Conservation (phyloP, 2,329 filamentous ascomycete species). For the Fusarium gaditjirri region DNA sequence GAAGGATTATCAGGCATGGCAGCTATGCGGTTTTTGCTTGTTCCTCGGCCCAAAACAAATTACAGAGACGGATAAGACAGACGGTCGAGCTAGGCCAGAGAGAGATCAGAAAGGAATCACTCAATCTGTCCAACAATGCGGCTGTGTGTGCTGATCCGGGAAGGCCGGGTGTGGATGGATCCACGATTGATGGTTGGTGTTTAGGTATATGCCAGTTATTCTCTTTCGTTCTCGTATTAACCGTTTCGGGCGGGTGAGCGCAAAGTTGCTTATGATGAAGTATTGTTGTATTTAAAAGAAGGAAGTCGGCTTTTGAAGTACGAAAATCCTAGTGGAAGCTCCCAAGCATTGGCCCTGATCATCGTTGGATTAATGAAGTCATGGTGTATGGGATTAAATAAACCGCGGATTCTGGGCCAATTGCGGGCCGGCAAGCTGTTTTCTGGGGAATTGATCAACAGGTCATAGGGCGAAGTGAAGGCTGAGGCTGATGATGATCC, state of each 20-base stretch:
- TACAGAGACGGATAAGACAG: conserved; percentile 1
- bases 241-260: not conserved
- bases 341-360: conserved; percentile 15
- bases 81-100: conserved; percentile 35
- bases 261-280: not conserved
- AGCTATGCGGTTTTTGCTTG: conserved; percentile 5
- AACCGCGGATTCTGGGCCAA: conserved; percentile 32
- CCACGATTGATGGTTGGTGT: conserved; percentile 36
- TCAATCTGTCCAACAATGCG: conserved; percentile 26
- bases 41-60: conserved; percentile 23
- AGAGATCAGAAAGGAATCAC: not conserved
- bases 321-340: conserved; percentile 1
- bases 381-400: conserved; percentile 28
- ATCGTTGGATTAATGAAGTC: conserved; percentile 37
- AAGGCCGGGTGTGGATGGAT: conserved; percentile 40
- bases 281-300: not conserved
- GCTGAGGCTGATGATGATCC: conserved; percentile 1
- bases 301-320: not conserved
- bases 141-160: conserved; percentile 40
- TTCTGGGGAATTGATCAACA: conserved; percentile 31
- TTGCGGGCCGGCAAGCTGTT: conserved; percentile 18
- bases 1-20: conserved; percentile 23
- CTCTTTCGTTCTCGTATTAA: conserved; percentile 15
- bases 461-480: conserved; percentile 12
- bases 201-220: conserved; percentile 19